Conservation (phyloP, 208 protist genomes). For the Sergeia podlipaevii region DNA sequence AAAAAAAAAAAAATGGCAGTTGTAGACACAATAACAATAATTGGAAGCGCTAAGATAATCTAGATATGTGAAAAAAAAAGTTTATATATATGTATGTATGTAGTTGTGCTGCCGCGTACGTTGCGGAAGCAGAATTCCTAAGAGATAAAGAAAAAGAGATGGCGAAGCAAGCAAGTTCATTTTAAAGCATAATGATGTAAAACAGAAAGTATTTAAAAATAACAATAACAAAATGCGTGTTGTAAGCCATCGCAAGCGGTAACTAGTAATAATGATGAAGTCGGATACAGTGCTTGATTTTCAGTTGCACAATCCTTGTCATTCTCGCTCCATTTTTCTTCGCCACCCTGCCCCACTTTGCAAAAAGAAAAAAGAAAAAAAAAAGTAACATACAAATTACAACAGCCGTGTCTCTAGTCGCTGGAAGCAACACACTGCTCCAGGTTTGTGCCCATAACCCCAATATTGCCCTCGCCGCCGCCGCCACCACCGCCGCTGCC, state of each 20-base stretch:
- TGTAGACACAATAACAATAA: not conserved
- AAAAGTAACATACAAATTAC: conserved; percentile 1
- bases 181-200: not conserved
- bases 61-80: no score
- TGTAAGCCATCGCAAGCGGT: not conserved
- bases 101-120: no score
- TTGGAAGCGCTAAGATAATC: no score
- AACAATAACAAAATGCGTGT: conserved; percentile 5
- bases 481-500: conserved; percentile 3
- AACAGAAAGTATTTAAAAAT: not conserved
- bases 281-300: no score
- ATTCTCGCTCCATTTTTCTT: no score
- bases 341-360: no score
- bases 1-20: not conserved
- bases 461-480: conserved; percentile 11
- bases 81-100: no score
- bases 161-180: not conserved
- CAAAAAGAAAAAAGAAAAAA: not conserved
- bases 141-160: not conserved
- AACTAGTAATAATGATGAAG: no score
- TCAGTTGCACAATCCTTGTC: no score
- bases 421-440: conserved; percentile 21
- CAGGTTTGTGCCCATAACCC: not conserved
- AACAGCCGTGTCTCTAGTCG: conserved; percentile 13
- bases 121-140: no score